phyloP scores from a whole-genome alignment of 2,329 filamentous ascomycete species.

The Aspergillus amoenus region DNA sequence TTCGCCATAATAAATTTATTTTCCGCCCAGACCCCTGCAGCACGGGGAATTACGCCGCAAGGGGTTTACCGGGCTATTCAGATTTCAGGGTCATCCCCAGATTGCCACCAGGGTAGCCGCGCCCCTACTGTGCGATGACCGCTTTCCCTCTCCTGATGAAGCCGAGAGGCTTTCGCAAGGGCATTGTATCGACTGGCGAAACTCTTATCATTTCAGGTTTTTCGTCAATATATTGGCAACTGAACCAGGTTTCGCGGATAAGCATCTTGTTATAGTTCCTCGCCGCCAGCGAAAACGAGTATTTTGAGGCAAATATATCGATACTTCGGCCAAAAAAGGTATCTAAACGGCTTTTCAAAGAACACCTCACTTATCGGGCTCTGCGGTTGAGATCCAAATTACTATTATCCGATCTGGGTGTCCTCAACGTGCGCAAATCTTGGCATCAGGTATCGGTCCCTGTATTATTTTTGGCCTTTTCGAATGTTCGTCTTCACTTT shows the following conservation, averaged over 20 bases:
- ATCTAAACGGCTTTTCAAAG: not conserved
- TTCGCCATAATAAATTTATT: not conserved
- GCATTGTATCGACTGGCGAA: not conserved
- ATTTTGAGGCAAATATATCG: not conserved
- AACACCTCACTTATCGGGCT: not conserved
- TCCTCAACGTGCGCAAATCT: not conserved
- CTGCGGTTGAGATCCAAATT: not conserved
- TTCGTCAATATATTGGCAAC: constrained; percentile 4
- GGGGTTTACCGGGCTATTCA: constrained; percentile 21
- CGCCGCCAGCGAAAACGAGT: not conserved
- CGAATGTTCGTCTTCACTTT: not conserved
- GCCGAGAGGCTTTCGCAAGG: constrained; percentile 7
- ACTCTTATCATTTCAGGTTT: not conserved
- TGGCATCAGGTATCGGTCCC: not conserved
- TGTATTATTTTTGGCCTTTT: not conserved
- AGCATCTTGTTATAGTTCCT: not conserved
- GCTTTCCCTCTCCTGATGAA: constrained; percentile 6
- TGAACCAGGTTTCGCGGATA: not conserved
- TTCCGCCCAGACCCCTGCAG: constrained; percentile 14
- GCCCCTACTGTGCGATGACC: constrained; percentile 14
- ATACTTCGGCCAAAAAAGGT: not conserved
- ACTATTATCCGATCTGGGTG: too few relatives aligned
- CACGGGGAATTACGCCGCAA: constrained; percentile 29
- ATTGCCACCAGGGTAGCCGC: constrained; percentile 10
- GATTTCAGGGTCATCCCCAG: constrained; percentile 14